Percentiles rank a stretch among this genome's conserved stretches.
Evolutionary conservation across 2,329 filamentous ascomycete species (phyloP).

Genomic region (Ophiocordyceps camponoti-floridani): DNA sequence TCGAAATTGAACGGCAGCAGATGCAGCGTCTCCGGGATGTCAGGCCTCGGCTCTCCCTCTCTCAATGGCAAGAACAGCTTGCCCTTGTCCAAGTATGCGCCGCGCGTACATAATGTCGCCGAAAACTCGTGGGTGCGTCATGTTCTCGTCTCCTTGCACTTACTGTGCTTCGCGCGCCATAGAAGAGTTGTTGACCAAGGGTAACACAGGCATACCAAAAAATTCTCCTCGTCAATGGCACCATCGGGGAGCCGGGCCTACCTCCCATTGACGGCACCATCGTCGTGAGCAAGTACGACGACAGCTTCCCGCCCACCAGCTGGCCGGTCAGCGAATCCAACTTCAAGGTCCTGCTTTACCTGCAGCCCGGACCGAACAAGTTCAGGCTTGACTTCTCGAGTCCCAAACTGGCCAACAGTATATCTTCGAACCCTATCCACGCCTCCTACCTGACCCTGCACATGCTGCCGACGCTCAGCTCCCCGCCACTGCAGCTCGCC

Average conservation of each 20-base stretch:
- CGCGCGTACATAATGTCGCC: conserved; percentile 58
- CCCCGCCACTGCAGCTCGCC: conserved; percentile 76
- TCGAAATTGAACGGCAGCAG: conserved; percentile 29
- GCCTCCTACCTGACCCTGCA: conserved; percentile 68
- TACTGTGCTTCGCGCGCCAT: no score
- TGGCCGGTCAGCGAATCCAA: conserved; percentile 84
- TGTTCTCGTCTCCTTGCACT: no score
- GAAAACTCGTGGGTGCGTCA: conserved; percentile 68
- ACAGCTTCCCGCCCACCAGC: conserved; percentile 61
- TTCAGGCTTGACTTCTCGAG: conserved; percentile 77
- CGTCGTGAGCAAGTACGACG: conserved; percentile 66
- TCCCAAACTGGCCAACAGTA: conserved; percentile 57
- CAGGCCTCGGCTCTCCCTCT: conserved; percentile 38
- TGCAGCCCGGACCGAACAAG: conserved; percentile 81
- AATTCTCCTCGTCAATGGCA: conserved; percentile 63
- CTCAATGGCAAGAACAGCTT: conserved; percentile 35
- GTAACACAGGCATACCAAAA: conserved; percentile 71
- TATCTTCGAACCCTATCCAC: conserved; percentile 51
- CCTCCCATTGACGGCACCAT: conserved; percentile 61
- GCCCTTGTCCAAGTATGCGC: conserved; percentile 62
- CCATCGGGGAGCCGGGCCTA: conserved; percentile 54
- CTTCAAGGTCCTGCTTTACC: conserved; percentile 81
- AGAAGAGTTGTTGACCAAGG: no score
- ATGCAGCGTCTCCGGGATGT: conserved; percentile 46
- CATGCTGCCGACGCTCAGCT: conserved; percentile 61